These are phyloP conservation scores for Fragaria vesca DNA, from an alignment of 306 rosid genomes.

Conservation along the genomic window DNA sequence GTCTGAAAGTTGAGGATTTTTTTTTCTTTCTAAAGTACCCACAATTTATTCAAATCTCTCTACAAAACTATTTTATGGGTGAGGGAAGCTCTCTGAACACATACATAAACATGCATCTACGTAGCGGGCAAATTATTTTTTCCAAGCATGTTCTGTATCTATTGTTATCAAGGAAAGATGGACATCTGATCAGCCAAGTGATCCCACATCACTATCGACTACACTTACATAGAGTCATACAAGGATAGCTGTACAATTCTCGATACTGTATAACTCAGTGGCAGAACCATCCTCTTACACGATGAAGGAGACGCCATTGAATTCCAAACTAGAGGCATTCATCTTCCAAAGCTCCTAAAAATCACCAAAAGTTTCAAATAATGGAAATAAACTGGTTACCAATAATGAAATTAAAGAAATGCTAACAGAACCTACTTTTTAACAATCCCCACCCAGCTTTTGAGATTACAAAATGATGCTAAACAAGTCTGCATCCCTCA, in stretches of 20 bases:
- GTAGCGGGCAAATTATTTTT: background rate
- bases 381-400: background rate
- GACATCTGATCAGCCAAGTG: background rate
- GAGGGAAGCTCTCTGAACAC: background rate
- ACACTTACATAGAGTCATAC: background rate
- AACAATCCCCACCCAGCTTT: background rate
- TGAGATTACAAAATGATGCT: background rate
- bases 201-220: background rate
- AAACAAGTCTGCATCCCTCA: background rate
- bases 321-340: constrained; percentile 21
- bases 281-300: background rate
- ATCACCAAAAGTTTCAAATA: constrained; percentile 1
- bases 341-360: constrained; percentile 47
- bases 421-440: background rate
- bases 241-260: background rate
- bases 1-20: background rate
- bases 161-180: background rate
- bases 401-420: background rate
- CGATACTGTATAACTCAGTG: background rate
- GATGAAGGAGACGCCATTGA: constrained; percentile 6
- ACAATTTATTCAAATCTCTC: background rate
- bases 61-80: background rate
- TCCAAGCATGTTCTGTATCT: background rate
- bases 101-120: background rate
- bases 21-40: background rate